A percentile compares a stretch with the other conserved stretches of the same genome.
These are phyloP conservation scores for Epichloe hybrida DNA, from an alignment of 2,329 filamentous ascomycete genomes.

Conservation along the genomic window DNA sequence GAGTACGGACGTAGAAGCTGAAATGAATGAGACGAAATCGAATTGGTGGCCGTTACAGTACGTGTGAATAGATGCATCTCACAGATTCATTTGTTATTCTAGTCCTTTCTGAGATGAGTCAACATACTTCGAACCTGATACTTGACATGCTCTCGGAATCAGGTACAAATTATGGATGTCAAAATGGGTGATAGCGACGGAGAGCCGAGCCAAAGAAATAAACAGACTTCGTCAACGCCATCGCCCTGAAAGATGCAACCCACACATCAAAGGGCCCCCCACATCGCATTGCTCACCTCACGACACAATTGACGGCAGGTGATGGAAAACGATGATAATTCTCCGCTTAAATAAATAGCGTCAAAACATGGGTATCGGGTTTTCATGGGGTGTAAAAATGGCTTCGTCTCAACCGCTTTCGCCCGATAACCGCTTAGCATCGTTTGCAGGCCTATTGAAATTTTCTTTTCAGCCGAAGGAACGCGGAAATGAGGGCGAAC, in stretches of 20 bases:
- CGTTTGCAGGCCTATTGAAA: conserved; percentile 18
- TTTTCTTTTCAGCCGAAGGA: conserved; percentile 21
- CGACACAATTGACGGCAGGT: background rate
- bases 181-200: background rate
- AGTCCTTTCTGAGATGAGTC: too few relatives aligned
- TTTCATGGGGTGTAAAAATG: background rate
- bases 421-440: conserved; percentile 1
- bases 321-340: too few relatives aligned
- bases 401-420: background rate
- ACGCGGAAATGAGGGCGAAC: conserved; percentile 23
- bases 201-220: background rate
- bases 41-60: background rate
- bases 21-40: background rate
- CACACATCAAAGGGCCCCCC: background rate
- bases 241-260: background rate
- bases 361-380: background rate
- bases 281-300: background rate
- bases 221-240: background rate
- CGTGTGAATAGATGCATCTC: too few relatives aligned
- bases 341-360: background rate
- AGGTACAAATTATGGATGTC: background rate
- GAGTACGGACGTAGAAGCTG: too few relatives aligned
- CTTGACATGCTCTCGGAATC: background rate
- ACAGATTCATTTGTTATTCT: too few relatives aligned
- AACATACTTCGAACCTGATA: background rate